Conservation (phyloP, 257 asterid species). For the Jasminum sambac region DNA sequence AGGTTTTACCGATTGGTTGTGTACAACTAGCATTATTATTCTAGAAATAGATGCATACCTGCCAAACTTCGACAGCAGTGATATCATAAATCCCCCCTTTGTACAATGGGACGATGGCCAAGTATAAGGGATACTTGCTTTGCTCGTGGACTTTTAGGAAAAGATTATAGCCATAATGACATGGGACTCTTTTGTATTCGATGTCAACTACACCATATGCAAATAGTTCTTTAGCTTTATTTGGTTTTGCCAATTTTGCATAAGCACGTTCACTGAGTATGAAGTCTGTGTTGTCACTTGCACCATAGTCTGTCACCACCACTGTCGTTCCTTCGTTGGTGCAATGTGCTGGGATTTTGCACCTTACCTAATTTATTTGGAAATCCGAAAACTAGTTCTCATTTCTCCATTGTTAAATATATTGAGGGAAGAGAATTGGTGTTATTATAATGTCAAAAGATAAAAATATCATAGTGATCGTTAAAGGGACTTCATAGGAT, state of each 20-base stretch:
- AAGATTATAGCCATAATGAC: conserved; percentile 44
- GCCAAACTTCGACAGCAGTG: conserved; percentile 52
- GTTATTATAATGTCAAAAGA: no score
- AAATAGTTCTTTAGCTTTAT: conserved; percentile 45
- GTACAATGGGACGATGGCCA: conserved; percentile 60
- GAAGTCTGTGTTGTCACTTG: conserved; percentile 64
- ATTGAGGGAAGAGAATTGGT: no score
- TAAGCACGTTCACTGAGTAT: conserved; percentile 57
- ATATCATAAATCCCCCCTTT: conserved; percentile 55
- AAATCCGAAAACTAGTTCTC: no score
- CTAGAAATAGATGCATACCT: conserved; percentile 47
- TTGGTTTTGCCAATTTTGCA: conserved; percentile 50
- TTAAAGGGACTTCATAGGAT: no score
- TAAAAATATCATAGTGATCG: no score
- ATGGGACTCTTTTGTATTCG: conserved; percentile 53
- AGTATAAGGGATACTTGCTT: conserved; percentile 50
- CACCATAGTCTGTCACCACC: conserved; percentile 75
- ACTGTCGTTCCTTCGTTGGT: conserved; percentile 54
- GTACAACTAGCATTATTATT: no score
- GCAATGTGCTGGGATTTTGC: conserved; percentile 60
- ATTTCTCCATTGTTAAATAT: no score
- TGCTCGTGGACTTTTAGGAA: conserved; percentile 50
- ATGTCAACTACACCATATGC: conserved; percentile 65
- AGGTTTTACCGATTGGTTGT: no score
- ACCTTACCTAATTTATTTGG: conserved; percentile 47